These are phyloP conservation scores for Solanum pinnatisectum DNA, from an alignment of 257 asterid genomes.

Conservation along the genomic window DNA sequence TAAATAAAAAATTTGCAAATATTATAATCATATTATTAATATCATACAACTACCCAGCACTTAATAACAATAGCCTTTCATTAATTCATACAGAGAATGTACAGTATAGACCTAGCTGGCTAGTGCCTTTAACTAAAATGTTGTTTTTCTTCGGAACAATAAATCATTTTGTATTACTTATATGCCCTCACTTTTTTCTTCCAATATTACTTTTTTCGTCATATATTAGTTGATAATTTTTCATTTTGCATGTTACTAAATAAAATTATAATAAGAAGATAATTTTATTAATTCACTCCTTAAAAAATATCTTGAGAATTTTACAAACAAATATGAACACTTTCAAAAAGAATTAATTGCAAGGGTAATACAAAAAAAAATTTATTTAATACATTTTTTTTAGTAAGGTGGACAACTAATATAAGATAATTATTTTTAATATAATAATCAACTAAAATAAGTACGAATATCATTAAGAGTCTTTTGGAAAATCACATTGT, in stretches of 20 bases:
- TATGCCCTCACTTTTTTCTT: not conserved
- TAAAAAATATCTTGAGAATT: no score
- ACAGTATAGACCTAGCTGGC: slow-evolving; percentile 2
- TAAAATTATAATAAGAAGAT: no score
- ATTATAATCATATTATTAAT: slow-evolving; percentile 14
- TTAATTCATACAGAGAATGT: slow-evolving; percentile 4
- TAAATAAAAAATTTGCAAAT: slow-evolving; percentile 3
- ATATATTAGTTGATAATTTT: no score
- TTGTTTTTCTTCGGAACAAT: not conserved
- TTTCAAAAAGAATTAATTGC: no score
- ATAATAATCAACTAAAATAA: no score
- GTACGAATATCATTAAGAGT: not conserved
- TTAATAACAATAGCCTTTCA: not conserved
- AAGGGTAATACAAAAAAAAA: not conserved
- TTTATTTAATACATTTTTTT: no score
- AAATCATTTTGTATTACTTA: not conserved
- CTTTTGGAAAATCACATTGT: not conserved
- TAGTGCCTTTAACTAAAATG: not conserved
- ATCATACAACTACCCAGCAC: slow-evolving; percentile 34
- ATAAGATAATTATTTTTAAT: no score
- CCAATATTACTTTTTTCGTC: not conserved
- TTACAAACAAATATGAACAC: not conserved
- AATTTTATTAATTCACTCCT: no score
- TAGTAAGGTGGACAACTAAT: not conserved
- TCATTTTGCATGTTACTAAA: not conserved